Evolutionary conservation across 306 rosid species (phyloP), one percentile per base, ranked within the genome.

Genomic region (Citrullus amarus): DNA sequence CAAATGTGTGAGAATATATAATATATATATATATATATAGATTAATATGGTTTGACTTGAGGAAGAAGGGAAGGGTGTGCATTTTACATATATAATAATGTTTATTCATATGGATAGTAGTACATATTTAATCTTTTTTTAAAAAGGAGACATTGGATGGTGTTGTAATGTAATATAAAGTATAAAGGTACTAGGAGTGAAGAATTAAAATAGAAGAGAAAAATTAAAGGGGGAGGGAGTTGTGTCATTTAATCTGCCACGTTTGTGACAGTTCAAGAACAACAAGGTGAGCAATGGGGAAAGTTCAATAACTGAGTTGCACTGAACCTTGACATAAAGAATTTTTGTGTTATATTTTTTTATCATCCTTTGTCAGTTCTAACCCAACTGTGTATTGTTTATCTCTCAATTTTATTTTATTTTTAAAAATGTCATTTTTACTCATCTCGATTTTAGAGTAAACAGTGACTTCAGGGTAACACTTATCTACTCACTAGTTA

Each of bases 1-100:
- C 17, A 30, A 20, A 77, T 79, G 44, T 32, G 65, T 82, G 77
- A 79, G 39, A 0, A 25, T 25, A 25, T 75, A 38, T 25, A 73
- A 38, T 25, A 73, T 22, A 22, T 6, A 22, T 22, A 22, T 22
- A 32, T 25, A 25, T 25, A 25, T 25, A 72, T 86, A 76, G 30
- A 39, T 84, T 79, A 87, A 83, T 84, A 36, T 63, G 70, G 80
- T 84, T 91, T 88, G 86, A 90, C 97, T 79, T 75, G 11, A 54
- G 48, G 32, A 43, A 22, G 80, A 72, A 72, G 77, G 75, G 8
- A 69, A 44, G 30, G 25, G 36, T 2, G 53, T 48, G 59, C 50
- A 15, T 53, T 53, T 53, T 53, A 2, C 2, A 53, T 53, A 74
- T 18, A 54, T 10, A 51, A 54, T 6, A 51, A 51, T 53, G 57